Evolutionary conservation across 1,139 yeast genomes (phyloP), one percentile per base, ranked within the genome.

Genomic region (Blastobotrys illinoisensis): DNA sequence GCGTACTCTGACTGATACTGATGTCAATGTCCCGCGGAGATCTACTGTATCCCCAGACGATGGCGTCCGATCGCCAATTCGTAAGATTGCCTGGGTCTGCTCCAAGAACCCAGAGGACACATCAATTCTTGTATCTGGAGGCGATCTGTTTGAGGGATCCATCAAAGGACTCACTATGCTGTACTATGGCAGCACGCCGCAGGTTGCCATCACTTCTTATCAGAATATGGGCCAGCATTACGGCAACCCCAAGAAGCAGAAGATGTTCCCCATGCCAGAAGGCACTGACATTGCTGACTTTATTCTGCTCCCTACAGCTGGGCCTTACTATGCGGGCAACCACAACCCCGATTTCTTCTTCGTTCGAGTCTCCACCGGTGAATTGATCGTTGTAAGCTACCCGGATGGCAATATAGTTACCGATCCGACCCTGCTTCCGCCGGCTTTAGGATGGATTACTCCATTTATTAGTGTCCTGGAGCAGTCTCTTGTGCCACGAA

Each of bases 61-160:
- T 11, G 54, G 46, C 3, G 43, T 7, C 5, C 44, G 52, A 5
- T 16, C 49, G 18, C 74, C 72, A 24, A 74, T 77, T 21, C 76
- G 74, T 2, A 76, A 71, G 44, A 64, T 80, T 2, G 68, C 74
- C 28, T 90, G 97, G 98, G 68, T 86, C 2, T 85, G 96, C 64
- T 85, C 82, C n/a, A 73, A 76, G 9, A 86, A 88, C 63, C 91
- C 96, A 0, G 97, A 90, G 64, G 78, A 80, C 49, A 89, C 98
- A 0, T 81, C 87, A 2, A 68, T 90, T 20, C 65, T 91, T 20
- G 74, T 91, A 3, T 79, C 85, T 20, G 95, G 95, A 11, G 93
- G 90, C 19, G 84, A 81, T 61, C 62, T 77, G 1, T 69, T 70
- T 20, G 67, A 66, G 7, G 74, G 76, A 9, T 83, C 83, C 0